phyloP scores from a whole-genome alignment of 192 early-diverging fungal genomes.

The Tieghemiomyces parasiticus region DNA sequence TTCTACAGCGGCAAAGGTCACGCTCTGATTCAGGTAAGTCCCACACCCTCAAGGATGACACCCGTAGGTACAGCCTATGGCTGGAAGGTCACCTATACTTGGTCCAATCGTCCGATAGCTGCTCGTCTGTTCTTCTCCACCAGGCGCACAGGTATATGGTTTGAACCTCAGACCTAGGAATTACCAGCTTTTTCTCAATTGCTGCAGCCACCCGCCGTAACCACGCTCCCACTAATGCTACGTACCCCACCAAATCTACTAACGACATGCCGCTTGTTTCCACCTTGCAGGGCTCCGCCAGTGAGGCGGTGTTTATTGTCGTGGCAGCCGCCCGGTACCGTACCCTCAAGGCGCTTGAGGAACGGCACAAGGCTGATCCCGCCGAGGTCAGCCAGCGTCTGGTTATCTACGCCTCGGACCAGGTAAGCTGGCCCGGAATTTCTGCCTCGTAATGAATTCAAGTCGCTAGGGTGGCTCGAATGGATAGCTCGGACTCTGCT shows the following conservation, averaged over 20 bases:
- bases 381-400: slow-evolving; percentile 14
- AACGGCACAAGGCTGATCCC: too few relatives aligned
- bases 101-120: too few relatives aligned
- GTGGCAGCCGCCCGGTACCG: slow-evolving; percentile 38
- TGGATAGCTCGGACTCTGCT: neutral
- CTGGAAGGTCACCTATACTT: too few relatives aligned
- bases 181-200: neutral
- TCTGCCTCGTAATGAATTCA: neutral
- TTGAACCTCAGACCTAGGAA: neutral
- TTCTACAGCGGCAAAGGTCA: slow-evolving; percentile 39
- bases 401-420: slow-evolving; percentile 45
- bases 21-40: slow-evolving; percentile 39
- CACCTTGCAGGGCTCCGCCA: slow-evolving; percentile 26
- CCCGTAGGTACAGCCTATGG: too few relatives aligned
- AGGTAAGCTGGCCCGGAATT: slow-evolving; percentile 13
- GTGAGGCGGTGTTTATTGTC: slow-evolving; percentile 36
- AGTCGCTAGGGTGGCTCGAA: neutral
- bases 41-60: too few relatives aligned
- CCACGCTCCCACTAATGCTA: too few relatives aligned
- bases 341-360: neutral
- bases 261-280: too few relatives aligned
- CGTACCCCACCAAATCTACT: too few relatives aligned
- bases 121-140: too few relatives aligned
- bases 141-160: neutral
- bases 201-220: neutral